phyloP scores from a whole-genome alignment of 2,329 filamentous ascomycete genomes.

The Beauveria bassiana region DNA sequence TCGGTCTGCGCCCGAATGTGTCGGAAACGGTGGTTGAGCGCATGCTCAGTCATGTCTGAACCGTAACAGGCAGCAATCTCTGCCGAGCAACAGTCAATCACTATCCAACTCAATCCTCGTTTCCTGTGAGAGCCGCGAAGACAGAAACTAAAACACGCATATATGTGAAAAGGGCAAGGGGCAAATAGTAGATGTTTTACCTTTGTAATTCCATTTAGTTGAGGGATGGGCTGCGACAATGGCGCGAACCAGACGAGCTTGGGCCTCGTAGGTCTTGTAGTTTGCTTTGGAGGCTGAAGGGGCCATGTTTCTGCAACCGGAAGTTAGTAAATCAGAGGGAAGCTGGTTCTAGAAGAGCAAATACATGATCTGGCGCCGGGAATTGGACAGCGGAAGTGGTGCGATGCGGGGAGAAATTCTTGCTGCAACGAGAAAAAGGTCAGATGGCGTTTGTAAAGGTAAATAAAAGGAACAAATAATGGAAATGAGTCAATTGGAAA shows the following conservation, averaged over 20 bases:
- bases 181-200: slow-evolving; percentile 33
- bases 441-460: background rate
- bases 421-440: background rate
- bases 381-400: background rate
- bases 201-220: slow-evolving; percentile 52
- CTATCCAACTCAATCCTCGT: background rate
- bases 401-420: background rate
- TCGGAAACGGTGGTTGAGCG: slow-evolving; percentile 45
- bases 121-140: too few relatives aligned
- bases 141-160: background rate
- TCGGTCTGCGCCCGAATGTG: slow-evolving; percentile 35
- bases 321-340: background rate
- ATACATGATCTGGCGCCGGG: background rate
- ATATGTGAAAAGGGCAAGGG: background rate
- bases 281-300: slow-evolving; percentile 37
- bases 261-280: slow-evolving; percentile 53
- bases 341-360: background rate
- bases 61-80: slow-evolving; percentile 41
- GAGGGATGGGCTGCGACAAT: slow-evolving; percentile 50
- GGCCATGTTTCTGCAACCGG: slow-evolving; percentile 31
- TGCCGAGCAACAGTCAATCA: slow-evolving; percentile 20
- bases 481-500: background rate
- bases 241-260: slow-evolving; percentile 52
- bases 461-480: background rate
- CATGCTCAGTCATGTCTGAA: slow-evolving; percentile 39